A percentile compares a stretch with the other conserved stretches of the same genome.
phyloP scores from a whole-genome alignment of 2,329 filamentous ascomycete species.

The Hypoxylon sp. region DNA sequence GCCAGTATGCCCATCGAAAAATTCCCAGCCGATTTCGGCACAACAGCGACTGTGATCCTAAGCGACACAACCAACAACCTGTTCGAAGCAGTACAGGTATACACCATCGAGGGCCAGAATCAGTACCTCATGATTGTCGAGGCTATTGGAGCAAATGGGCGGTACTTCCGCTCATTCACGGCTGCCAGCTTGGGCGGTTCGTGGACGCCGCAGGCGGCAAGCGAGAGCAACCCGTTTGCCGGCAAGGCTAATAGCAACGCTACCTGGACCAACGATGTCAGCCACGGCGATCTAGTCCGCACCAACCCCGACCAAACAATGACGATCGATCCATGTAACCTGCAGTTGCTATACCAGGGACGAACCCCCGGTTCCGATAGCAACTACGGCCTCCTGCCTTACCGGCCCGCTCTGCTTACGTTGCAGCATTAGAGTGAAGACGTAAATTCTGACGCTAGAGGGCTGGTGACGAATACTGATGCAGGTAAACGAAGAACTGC shows the following conservation, averaged over 20 bases:
- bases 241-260: slow-evolving; percentile 76
- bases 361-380: slow-evolving; percentile 58
- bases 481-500: no score
- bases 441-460: background rate
- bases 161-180: slow-evolving; percentile 78
- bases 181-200: slow-evolving; percentile 68
- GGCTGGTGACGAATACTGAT: no score
- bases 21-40: slow-evolving; percentile 74
- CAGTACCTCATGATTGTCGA: slow-evolving; percentile 79
- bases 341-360: slow-evolving; percentile 76
- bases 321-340: slow-evolving; percentile 73
- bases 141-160: slow-evolving; percentile 68
- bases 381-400: slow-evolving; percentile 68
- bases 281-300: slow-evolving; percentile 74
- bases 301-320: slow-evolving; percentile 72
- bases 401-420: slow-evolving; percentile 69
- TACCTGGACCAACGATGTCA: slow-evolving; percentile 77
- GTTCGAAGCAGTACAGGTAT: slow-evolving; percentile 78
- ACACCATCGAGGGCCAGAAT: slow-evolving; percentile 68
- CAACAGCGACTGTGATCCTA: slow-evolving; percentile 63
- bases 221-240: slow-evolving; percentile 73
- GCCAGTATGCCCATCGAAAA: slow-evolving; percentile 72
- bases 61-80: slow-evolving; percentile 69
- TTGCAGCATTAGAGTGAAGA: slow-evolving; percentile 48
- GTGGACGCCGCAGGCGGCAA: slow-evolving; percentile 71